Conservation (phyloP, 805 yeast species). For the Debaryomyces hansenii region DNA sequence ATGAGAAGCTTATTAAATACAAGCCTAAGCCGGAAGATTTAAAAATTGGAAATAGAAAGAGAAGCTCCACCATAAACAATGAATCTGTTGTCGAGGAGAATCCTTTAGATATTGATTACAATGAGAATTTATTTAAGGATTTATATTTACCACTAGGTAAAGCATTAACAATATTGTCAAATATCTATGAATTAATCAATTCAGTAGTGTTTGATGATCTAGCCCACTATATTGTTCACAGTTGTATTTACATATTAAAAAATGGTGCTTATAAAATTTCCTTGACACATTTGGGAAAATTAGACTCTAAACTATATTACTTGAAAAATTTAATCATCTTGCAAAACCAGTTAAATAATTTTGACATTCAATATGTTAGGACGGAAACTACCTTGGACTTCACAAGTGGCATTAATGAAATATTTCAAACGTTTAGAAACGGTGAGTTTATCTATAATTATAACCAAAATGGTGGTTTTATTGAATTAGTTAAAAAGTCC, state of each 20-base stretch:
- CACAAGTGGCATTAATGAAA: slow-evolving; percentile 60
- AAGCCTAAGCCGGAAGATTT: slow-evolving; percentile 70
- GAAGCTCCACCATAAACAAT: slow-evolving; percentile 7
- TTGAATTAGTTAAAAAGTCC: slow-evolving; percentile 59
- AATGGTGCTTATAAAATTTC: slow-evolving; percentile 50
- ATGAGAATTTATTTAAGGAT: slow-evolving; percentile 39
- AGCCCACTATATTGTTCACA: slow-evolving; percentile 83
- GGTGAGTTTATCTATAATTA: slow-evolving; percentile 47
- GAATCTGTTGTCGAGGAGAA: slow-evolving; percentile 11
- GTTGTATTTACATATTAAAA: slow-evolving; percentile 64
- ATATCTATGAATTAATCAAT: slow-evolving; percentile 76
- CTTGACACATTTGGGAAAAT: slow-evolving; percentile 44
- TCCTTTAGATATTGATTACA: slow-evolving; percentile 31
- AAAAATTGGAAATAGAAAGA: slow-evolving; percentile 47
- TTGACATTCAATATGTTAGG: slow-evolving; percentile 76
- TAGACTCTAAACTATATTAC: slow-evolving; percentile 64
- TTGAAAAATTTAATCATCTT: slow-evolving; percentile 71
- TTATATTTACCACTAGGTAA: slow-evolving; percentile 73
- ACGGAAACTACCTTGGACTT: slow-evolving; percentile 79
- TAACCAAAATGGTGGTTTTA: slow-evolving; percentile 32
- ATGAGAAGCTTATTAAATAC: slow-evolving; percentile 64
- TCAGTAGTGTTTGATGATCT: slow-evolving; percentile 82
- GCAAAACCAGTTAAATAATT: slow-evolving; percentile 65
- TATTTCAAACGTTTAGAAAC: slow-evolving; percentile 36
- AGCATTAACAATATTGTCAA: slow-evolving; percentile 68